Base-by-base conservation (phyloP, 2,329 filamentous ascomycete genomes). In the Cladophialophora chaetospira region DNA sequence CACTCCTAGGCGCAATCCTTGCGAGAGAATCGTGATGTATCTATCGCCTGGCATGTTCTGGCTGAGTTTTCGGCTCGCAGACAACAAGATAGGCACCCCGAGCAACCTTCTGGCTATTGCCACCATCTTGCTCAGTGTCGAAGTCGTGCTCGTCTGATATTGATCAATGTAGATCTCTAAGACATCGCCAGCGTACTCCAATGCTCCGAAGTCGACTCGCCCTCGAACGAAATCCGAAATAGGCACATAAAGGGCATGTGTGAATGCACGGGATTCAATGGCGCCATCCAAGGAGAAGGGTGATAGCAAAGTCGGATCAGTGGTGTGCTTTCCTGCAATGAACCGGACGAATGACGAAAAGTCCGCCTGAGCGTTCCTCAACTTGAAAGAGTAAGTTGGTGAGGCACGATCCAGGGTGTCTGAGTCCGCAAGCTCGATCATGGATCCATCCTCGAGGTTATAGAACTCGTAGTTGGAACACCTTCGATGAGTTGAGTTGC, bases 261-360 rank as follows among this genome's bases (percentile, higher is more conserved):
- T 75, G 47, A 79, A 76, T 19, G 78, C 74, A 48, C 83, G 78
- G 52, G 78, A 76, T 61, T 86, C 82, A 1, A 82, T 80, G 1
- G 83, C 82, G 2, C 83, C 79, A 25, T 83, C 82, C 52, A 85
- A 73, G 2, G 82, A 83, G 64, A 86, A 86, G 1, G 83, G 83
- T 55, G 82, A 85, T 64, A 83, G 79, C 35, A 82, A 73, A 66
- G 77, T 81, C 3, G 79, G 78, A n/a, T 50, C 36, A 56, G 79
- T 74, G 19, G 80, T 72, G 25, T 77, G 75, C 47, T 78, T 76
- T 1, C 82, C 82, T 4, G 79, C 82, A 35, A 86, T 74, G 48
- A 82, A 77, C 59, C 82, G 81, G 13, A 86, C 77, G 62, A 84
- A 86, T 8, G 74, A 76, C 1, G 79, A 81, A 59, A 86, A 84